Evolutionary conservation across 495 filamentous ascomycete genomes (phyloP).

Genomic region (Xylaria sp.): DNA sequence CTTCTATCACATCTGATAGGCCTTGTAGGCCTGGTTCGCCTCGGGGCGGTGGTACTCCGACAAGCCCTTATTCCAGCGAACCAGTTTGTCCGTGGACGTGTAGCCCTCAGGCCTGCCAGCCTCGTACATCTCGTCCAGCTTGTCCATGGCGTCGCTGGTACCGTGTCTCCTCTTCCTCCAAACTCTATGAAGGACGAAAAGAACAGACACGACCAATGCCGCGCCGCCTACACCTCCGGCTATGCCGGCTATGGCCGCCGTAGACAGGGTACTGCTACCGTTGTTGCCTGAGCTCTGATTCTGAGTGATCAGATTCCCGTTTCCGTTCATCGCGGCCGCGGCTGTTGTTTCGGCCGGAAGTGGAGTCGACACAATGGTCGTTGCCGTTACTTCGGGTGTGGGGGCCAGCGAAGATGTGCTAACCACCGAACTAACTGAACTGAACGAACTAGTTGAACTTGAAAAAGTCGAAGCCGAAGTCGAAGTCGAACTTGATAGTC

Average conservation of each 20-base stretch:
- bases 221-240: constrained; percentile 38
- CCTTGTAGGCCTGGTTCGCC: constrained; percentile 32
- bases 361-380: not conserved
- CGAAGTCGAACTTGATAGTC: constrained; percentile 31
- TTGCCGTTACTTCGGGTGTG: not conserved
- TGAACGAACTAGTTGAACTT: not conserved
- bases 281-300: constrained; percentile 22
- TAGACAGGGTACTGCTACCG: constrained; percentile 28
- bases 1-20: constrained; percentile 39
- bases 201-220: constrained; percentile 24
- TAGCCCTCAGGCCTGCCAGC: constrained; percentile 32
- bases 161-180: constrained; percentile 40
- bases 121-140: constrained; percentile 37
- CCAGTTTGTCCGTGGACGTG: constrained; percentile 35
- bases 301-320: constrained; percentile 31
- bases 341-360: constrained; percentile 17
- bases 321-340: constrained; percentile 21
- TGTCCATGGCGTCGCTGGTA: constrained; percentile 33
- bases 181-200: constrained; percentile 37
- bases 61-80: constrained; percentile 42
- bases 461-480: not conserved
- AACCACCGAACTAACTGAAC: not conserved
- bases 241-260: constrained; percentile 40
- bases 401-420: not conserved
- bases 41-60: constrained; percentile 37